phyloP scores from a whole-genome alignment of 2,329 filamentous ascomycete genomes.

The Monilinia laxa region DNA sequence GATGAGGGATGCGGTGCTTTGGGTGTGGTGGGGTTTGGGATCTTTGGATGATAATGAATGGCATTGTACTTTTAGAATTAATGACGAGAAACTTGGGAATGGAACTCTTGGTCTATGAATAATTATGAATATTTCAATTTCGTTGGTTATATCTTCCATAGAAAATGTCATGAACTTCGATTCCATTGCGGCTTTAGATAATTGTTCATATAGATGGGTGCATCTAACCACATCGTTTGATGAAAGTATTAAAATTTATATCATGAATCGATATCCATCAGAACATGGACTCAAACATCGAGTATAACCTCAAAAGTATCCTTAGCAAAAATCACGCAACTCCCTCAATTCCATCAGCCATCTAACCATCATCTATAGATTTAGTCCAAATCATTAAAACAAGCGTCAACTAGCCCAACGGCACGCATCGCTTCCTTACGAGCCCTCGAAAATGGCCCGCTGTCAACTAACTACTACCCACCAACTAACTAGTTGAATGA shows the following conservation, averaged over 20 bases:
- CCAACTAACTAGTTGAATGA: neutral
- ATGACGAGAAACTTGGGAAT: neutral
- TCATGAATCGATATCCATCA: neutral
- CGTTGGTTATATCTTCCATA: neutral
- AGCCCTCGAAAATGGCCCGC: constrained; percentile 7
- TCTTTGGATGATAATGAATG: constrained; percentile 12
- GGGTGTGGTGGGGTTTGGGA: constrained; percentile 12
- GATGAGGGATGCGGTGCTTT: constrained; percentile 1
- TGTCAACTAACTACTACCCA: neutral
- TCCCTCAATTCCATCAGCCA: too few species aligned
- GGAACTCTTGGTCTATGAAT: neutral
- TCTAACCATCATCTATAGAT: too few species aligned
- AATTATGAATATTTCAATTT: neutral
- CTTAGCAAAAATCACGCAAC: too few species aligned
- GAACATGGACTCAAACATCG: too few species aligned
- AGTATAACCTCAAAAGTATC: too few species aligned
- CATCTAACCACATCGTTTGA: too few species aligned
- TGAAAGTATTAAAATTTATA: neutral
- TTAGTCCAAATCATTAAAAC: too few species aligned
- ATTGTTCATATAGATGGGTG: neutral
- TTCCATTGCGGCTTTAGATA: neutral
- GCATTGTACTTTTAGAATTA: constrained; percentile 18
- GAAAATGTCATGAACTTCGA: neutral
- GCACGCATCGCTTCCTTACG: neutral
- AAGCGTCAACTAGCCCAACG: neutral